Percentiles rank a stretch among this genome's conserved stretches.
phyloP scores from a whole-genome alignment of 2,329 filamentous ascomycete genomes.

The Ilyonectria robusta region DNA sequence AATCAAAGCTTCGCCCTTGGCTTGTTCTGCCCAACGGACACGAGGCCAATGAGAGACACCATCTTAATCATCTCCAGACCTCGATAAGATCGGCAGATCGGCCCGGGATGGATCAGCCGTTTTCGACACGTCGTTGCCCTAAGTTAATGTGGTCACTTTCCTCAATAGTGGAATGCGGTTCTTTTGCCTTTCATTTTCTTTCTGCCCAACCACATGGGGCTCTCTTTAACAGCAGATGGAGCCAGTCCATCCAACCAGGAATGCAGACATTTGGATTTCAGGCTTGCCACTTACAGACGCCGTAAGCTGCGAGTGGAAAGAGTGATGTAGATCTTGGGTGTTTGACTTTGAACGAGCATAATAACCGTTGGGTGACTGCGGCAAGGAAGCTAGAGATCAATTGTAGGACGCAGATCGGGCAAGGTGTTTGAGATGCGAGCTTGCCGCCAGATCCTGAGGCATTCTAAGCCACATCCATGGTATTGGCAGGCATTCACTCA shows the following conservation, averaged over 20 bases:
- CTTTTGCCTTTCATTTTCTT: neutral
- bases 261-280: neutral
- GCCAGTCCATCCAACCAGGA: neutral
- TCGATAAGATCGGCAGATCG: conserved; percentile 21
- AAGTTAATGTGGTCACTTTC: neutral
- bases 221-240: neutral
- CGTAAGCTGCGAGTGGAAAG: too few relatives aligned
- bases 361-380: neutral
- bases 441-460: neutral
- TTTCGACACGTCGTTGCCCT: neutral
- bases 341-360: too few relatives aligned
- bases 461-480: neutral
- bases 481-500: neutral
- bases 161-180: neutral
- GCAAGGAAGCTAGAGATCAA: neutral
- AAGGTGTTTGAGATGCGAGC: neutral
- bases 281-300: neutral
- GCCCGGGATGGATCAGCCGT: neutral
- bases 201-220: neutral
- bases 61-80: conserved; percentile 14
- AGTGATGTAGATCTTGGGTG: too few relatives aligned
- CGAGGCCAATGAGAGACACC: conserved; percentile 11
- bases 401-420: neutral
- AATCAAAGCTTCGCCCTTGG: neutral
- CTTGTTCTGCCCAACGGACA: neutral